Base-by-base conservation (phyloP, 345 rosid species). In the Aethionema arabicum region DNA sequence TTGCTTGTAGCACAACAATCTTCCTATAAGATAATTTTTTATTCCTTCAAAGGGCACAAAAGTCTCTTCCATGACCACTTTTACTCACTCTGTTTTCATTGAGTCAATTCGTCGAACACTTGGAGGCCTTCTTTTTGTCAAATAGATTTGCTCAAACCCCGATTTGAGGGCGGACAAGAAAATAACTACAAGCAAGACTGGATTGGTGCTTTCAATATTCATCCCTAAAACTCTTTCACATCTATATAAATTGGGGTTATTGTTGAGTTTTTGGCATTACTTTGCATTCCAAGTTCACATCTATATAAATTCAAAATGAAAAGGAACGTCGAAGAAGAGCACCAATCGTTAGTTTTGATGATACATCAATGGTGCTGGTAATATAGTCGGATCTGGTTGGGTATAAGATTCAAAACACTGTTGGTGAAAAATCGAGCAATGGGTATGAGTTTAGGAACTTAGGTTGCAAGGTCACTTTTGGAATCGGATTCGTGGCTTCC, bases 1-100 rank as follows among this genome's bases (percentile, higher is more conserved):
- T 77, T 89, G 95, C 74, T 85, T 87, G 79, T 92, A 92, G 66
- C 97, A 90, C 80, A 74, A 70, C 36, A 92, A 48, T 74, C 97
- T 84, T 66, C 90, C 96, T 72, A 69, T 79, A 29, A 92, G 84
- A 59, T 92, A 97, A 74, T 87, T 84, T 72, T 72, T 92, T 42
- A 92, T 92, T 67, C 99, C 99, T 27, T 79, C 78, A 10, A 92
- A 61, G 33, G 97, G 99, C 48, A 90, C 95, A 45, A 90, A 92
- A 9, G 96, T 87, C 72, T 92, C 99, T 72, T 87, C 97, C 99
- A 92, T 89, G 62, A 42, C 11, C 41, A 21, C n/a, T 52, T 10
- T 11, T 39, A 7, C 1, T 56, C 29, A 35, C 52, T 45, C 55
- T 68, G 66, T 54, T 14, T 64, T 65, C 61, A 21, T 14, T 71